These are phyloP conservation scores for Paecilomyces dactylethromorphus DNA, from an alignment of 2,329 filamentous ascomycete species.

Conservation along the genomic window DNA sequence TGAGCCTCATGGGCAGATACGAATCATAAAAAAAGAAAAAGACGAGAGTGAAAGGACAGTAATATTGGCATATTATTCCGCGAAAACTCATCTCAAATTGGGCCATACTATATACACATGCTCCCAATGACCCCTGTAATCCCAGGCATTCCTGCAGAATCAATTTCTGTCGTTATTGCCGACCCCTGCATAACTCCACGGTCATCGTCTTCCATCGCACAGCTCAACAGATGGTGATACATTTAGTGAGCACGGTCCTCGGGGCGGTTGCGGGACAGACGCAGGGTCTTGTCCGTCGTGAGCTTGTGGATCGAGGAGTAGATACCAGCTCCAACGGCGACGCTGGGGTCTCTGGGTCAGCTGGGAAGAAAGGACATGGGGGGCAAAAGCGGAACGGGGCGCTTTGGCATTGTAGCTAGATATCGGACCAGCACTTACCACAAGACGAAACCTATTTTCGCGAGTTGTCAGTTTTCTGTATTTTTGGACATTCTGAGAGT, in stretches of 20 bases:
- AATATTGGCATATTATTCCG: slow-evolving; percentile 21
- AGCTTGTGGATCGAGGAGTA: slow-evolving; percentile 84
- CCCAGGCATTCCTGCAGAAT: slow-evolving; percentile 14
- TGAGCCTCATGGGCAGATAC: slow-evolving; percentile 35
- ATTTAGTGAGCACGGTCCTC: slow-evolving; percentile 34
- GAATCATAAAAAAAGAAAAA: slow-evolving; percentile 12
- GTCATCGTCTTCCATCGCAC: slow-evolving; percentile 4
- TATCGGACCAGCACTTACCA: slow-evolving; percentile 50
- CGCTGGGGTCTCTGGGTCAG: slow-evolving; percentile 34
- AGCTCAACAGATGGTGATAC: slow-evolving; percentile 23
- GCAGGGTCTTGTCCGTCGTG: slow-evolving; percentile 82
- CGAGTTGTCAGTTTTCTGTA: not conserved
- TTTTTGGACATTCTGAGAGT: not conserved
- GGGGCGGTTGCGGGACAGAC: slow-evolving; percentile 66
- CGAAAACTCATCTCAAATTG: slow-evolving; percentile 19
- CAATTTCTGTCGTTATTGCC: slow-evolving; percentile 24
- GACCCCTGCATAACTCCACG: slow-evolving; percentile 6
- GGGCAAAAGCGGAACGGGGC: slow-evolving; percentile 1
- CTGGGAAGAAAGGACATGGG: slow-evolving; percentile 11
- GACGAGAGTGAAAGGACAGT: slow-evolving; percentile 5
- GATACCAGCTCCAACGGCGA: slow-evolving; percentile 67
- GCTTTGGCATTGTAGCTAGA: not conserved
- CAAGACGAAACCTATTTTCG: slow-evolving; percentile 68
- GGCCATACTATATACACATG: slow-evolving; percentile 33
- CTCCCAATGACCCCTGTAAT: slow-evolving; percentile 14